Evolutionary conservation across 805 yeast genomes (phyloP), one percentile per base, ranked within the genome.

Genomic region (Blastobotrys robertii): DNA sequence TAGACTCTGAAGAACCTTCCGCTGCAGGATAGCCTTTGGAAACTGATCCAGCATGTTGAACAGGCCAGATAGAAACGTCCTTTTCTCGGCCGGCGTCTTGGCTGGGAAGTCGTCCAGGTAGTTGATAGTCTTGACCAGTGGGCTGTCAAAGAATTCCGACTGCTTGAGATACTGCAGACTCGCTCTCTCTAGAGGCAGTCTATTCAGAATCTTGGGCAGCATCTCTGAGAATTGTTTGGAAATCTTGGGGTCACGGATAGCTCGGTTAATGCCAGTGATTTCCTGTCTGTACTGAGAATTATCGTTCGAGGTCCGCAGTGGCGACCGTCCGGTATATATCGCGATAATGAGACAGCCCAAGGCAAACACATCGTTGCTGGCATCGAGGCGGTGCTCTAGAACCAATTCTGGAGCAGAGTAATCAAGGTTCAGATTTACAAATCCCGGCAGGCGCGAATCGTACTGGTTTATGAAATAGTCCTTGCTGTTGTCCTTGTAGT

Each of bases 381-480:
- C 74, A 30, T 75, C 77, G 2, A 85, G 65, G 15, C 72, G 69
- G 43, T 73, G 73, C 46, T 84, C 86, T 5, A 81, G 53, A 1
- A 88, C 67, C 30, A 90, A 65, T 55, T 87, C 95, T 0, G 98
- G 98, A 0, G 95, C 92, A 1, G 84, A 65, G 58, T 72, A 92
- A 56, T 82, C 79, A 50, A 83, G 69, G 49, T 82, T 79, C 13
- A 84, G 61, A 50, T 79, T 81, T 49, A 85, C 68, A 57, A 82
- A 84, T 0, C 61, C 46, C 2, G 97, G 95, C 41, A 85, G 71
- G 39, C 92, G 66, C 4, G 87, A 79, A 50, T 86, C 87, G 48
- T 75, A 72, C 39, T 81, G 82, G 54, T 84, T 84, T 37, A 84
- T 65, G 50, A 70, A 78, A 57, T 69, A 83, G 44, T 79, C 85